Percentiles rank a stretch among this genome's conserved stretches.
phyloP scores from a whole-genome alignment of 176 grass and related monocot species.

The Carex myosuroides region DNA sequence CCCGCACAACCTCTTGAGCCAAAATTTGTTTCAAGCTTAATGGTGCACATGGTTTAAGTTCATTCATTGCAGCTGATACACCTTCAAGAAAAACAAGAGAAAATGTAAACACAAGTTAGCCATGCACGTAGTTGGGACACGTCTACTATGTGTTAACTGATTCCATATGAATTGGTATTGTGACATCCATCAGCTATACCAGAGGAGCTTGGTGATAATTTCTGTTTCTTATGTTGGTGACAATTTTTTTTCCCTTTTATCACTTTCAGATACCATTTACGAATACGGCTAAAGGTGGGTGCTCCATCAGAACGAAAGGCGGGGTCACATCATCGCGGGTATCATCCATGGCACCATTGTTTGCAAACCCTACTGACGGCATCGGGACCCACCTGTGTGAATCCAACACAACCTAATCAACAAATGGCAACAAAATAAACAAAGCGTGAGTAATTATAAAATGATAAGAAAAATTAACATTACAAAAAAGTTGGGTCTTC shows the following conservation, averaged over 20 bases:
- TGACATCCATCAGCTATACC: not conserved
- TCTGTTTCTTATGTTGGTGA: not conserved
- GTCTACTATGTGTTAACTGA: not conserved
- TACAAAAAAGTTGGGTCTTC: not conserved
- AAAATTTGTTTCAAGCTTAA: conserved; percentile 74
- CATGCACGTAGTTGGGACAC: not conserved
- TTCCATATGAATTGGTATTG: not conserved
- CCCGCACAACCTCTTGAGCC: conserved; percentile 82
- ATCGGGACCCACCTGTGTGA: conserved; percentile 91
- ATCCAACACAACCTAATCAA: conserved; percentile 76
- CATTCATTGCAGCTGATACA: conserved; percentile 93
- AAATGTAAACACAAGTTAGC: not conserved
- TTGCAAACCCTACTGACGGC: conserved; percentile 95
- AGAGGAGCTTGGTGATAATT: not conserved
- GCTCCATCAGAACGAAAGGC: conserved; percentile 95
- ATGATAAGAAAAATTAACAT: not conserved
- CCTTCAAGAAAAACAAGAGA: conserved; percentile 39
- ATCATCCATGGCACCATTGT: conserved; percentile 75
- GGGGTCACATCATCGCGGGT: conserved; percentile 72
- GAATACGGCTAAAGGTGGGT: conserved; percentile 94
- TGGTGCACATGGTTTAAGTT: conserved; percentile 79
- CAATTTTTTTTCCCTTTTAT: not conserved
- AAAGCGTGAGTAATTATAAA: conserved; percentile 7
- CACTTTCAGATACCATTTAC: conserved; percentile 63
- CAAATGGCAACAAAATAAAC: conserved; percentile 9